These are phyloP conservation scores for Erodium moschatum DNA, from an alignment of 441 rosid genomes.

Conservation along the genomic window DNA sequence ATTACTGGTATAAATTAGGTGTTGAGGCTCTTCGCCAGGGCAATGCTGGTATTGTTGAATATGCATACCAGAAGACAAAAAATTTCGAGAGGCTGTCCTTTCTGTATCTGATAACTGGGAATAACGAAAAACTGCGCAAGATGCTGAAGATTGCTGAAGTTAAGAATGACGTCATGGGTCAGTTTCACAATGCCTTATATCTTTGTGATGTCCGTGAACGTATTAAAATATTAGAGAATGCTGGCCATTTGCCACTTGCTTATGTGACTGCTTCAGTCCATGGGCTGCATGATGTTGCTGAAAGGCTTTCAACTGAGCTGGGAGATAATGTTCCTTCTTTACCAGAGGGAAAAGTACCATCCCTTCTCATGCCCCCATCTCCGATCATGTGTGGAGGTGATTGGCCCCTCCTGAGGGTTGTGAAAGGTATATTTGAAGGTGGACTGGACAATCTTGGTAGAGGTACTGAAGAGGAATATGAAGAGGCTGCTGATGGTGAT, in stretches of 20 bases:
- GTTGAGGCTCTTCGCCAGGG: constrained; percentile 98
- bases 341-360: constrained; percentile 31
- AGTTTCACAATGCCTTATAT: constrained; percentile 37
- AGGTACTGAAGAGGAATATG: constrained; percentile 48
- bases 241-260: constrained; percentile 70
- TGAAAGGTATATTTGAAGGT: constrained; percentile 79
- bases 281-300: constrained; percentile 17
- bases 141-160: constrained; percentile 87
- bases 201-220: constrained; percentile 71
- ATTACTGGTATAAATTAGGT: constrained; percentile 80
- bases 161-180: constrained; percentile 85
- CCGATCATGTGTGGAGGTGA: constrained; percentile 69
- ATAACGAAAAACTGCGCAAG: constrained; percentile 63
- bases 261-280: constrained; percentile 26
- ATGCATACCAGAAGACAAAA: constrained; percentile 86
- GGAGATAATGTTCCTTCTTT: too few relatives aligned
- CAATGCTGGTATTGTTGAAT: constrained; percentile 75
- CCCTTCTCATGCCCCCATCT: constrained; percentile 60
- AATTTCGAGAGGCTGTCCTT: constrained; percentile 84
- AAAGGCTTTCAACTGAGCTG: too few relatives aligned
- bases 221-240: constrained; percentile 63
- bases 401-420: constrained; percentile 82
- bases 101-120: constrained; percentile 75
- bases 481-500: constrained; percentile 52
- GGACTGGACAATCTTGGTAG: constrained; percentile 48